Percentiles rank a stretch among this genome's conserved stretches.
Evolutionary conservation across 2,329 filamentous ascomycete species (phyloP).

Genomic region (Aspergillus sergii): DNA sequence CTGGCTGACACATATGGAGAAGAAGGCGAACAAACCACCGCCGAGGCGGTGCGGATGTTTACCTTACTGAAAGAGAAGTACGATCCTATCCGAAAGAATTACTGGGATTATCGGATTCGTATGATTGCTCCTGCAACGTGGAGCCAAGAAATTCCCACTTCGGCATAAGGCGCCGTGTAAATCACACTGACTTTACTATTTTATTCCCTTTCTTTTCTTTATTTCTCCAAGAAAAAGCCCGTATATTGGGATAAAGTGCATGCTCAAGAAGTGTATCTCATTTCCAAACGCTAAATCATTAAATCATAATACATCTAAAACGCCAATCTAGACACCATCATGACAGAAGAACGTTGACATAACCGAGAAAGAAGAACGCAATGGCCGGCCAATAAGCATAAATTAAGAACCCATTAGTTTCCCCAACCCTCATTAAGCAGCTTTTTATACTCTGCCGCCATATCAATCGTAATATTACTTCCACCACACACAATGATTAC

Average conservation of each 20-base stretch:
- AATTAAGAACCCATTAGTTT: conserved; percentile 13
- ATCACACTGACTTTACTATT: not conserved
- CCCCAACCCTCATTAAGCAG: conserved; percentile 45
- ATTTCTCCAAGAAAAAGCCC: too few species aligned
- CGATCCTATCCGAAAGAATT: conserved; percentile 87
- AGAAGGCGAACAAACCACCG: conserved; percentile 42
- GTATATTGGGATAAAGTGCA: not conserved
- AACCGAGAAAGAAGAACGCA: not conserved
- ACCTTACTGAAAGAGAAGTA: conserved; percentile 78
- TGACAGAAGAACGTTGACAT: not conserved
- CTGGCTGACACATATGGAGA: conserved; percentile 49
- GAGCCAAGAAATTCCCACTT: conserved; percentile 16
- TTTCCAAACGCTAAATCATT: not conserved
- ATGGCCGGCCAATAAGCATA: conserved; percentile 9
- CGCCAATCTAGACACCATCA: conserved; percentile 1
- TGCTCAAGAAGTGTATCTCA: not conserved
- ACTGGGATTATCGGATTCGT: conserved; percentile 79
- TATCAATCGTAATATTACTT: conserved; percentile 64
- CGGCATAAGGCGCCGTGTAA: conserved; percentile 18
- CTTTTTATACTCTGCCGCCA: conserved; percentile 61
- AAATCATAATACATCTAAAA: not conserved
- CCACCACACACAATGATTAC: conserved; percentile 87
- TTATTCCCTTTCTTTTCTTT: too few species aligned
- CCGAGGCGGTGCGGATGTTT: conserved; percentile 69
- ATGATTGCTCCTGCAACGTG: conserved; percentile 38